phyloP scores from a whole-genome alignment of 352 stramenopile species.

The Vaucheria bursata region DNA sequence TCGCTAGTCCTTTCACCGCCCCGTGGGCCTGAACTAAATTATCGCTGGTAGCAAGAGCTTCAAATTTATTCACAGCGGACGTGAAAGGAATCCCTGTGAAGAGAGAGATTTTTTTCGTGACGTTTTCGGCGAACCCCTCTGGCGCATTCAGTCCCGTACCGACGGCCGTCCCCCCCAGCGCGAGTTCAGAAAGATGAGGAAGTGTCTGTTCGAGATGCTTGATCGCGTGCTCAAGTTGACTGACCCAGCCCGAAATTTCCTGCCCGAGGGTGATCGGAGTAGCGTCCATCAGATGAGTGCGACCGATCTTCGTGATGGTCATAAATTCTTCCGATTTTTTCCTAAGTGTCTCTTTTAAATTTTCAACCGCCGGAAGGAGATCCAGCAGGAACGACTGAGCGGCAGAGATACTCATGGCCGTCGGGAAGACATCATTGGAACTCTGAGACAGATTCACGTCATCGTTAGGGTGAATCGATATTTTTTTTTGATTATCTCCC shows the following conservation, averaged over 20 bases:
- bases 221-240: slow-evolving; percentile 62
- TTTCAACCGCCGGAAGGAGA: slow-evolving; percentile 61
- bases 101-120: slow-evolving; percentile 79
- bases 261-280: slow-evolving; percentile 90
- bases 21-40: slow-evolving; percentile 78
- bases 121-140: slow-evolving; percentile 81
- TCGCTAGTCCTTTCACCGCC: slow-evolving; percentile 75
- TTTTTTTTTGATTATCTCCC: slow-evolving; percentile 64
- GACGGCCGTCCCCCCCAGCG: slow-evolving; percentile 86
- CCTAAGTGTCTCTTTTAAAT: slow-evolving; percentile 68
- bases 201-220: too few species aligned
- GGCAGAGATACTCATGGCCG: slow-evolving; percentile 89
- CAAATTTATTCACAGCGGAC: slow-evolving; percentile 94
- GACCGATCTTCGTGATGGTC: slow-evolving; percentile 91
- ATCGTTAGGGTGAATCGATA: slow-evolving; percentile 87
- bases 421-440: slow-evolving; percentile 91
- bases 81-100: slow-evolving; percentile 83
- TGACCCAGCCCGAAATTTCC: slow-evolving; percentile 87
- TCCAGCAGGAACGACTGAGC: slow-evolving; percentile 53
- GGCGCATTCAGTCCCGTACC: slow-evolving; percentile 59
- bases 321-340: slow-evolving; percentile 76
- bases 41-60: slow-evolving; percentile 80
- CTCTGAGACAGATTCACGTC: slow-evolving; percentile 93
- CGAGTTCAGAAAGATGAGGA: too few species aligned
- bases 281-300: slow-evolving; percentile 91